Conservation (phyloP, 2,329 filamentous ascomycete species). For the Malbranchea zuffiana region DNA sequence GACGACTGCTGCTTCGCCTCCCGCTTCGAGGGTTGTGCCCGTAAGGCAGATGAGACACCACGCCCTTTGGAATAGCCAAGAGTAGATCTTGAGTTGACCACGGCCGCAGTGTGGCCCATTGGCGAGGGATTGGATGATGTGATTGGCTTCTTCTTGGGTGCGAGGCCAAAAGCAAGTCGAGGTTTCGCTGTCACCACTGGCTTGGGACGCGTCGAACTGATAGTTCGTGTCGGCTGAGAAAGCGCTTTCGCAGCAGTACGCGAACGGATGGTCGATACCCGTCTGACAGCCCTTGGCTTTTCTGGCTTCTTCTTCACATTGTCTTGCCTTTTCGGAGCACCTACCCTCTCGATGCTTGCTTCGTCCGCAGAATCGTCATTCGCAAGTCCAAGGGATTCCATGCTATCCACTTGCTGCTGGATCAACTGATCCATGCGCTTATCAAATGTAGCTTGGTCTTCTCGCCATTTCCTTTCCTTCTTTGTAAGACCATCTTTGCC, state of each 20-base stretch:
- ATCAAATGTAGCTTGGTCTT: conserved; percentile 52
- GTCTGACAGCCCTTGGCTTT: conserved; percentile 17
- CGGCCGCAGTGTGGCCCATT: conserved; percentile 50
- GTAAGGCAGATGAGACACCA: conserved; percentile 23
- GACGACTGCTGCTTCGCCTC: conserved; percentile 12
- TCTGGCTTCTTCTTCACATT: conserved; percentile 20
- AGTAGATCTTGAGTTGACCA: conserved; percentile 64
- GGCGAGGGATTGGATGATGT: conserved; percentile 40
- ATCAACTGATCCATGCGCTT: conserved; percentile 57
- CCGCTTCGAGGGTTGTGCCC: conserved; percentile 11
- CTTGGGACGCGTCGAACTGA: conserved; percentile 28
- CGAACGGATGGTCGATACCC: conserved; percentile 32
- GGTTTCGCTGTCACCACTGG: conserved; percentile 30
- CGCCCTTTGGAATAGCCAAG: conserved; percentile 77
- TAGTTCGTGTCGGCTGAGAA: conserved; percentile 21
- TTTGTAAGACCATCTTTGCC: conserved; percentile 50
- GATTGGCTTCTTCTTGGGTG: conserved; percentile 30
- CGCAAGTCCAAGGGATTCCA: conserved; percentile 51
- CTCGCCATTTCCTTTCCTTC: conserved; percentile 58
- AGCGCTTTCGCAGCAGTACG: conserved; percentile 34
- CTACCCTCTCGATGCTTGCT: conserved; percentile 28
- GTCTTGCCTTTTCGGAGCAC: conserved; percentile 17
- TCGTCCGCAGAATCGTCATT: conserved; percentile 35
- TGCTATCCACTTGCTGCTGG: conserved; percentile 52
- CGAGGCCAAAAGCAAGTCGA: conserved; percentile 25